These are phyloP conservation scores for Neurospora sp. DNA, from an alignment of 495 filamentous ascomycete species.

Conservation along the genomic window DNA sequence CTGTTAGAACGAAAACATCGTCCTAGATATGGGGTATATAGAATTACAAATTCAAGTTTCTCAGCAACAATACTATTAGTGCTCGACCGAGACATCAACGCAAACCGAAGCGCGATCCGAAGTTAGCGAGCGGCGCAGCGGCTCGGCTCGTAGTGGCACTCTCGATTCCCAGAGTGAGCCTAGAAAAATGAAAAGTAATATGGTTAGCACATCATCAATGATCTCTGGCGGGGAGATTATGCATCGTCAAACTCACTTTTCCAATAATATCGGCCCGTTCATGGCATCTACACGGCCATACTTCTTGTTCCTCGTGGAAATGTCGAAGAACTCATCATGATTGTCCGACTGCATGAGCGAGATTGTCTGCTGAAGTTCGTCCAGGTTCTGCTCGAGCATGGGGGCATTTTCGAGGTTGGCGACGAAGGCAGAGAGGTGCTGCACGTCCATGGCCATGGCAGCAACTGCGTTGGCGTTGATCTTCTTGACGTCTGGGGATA, in stretches of 20 bases:
- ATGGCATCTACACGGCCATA: conserved; percentile 86
- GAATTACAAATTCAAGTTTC: background rate
- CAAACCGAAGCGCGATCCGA: conserved; percentile 62
- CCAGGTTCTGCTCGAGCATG: conserved; percentile 74
- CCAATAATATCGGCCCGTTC: conserved; percentile 73
- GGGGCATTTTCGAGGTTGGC: conserved; percentile 64
- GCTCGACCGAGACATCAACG: conserved; percentile 26
- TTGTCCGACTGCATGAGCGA: conserved; percentile 76
- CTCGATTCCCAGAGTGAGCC: conserved; percentile 54
- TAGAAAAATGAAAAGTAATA: conserved; percentile 15
- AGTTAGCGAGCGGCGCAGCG: conserved; percentile 53
- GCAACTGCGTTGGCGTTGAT: conserved; percentile 82
- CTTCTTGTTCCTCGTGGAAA: conserved; percentile 75
- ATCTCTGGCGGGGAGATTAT: background rate
- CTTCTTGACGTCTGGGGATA: conserved; percentile 65
- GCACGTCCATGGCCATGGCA: conserved; percentile 71
- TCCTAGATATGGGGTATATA: background rate
- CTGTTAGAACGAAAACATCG: background rate
- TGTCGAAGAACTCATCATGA: conserved; percentile 89
- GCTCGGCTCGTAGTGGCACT: conserved; percentile 36
- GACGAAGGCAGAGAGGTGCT: conserved; percentile 76
- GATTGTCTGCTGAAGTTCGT: conserved; percentile 87
- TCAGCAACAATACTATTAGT: background rate
- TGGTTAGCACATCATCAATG: background rate
- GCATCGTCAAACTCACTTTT: conserved; percentile 54